These are phyloP conservation scores for Pogostemon cablin DNA, from an alignment of 257 asterid genomes.

Conservation along the genomic window DNA sequence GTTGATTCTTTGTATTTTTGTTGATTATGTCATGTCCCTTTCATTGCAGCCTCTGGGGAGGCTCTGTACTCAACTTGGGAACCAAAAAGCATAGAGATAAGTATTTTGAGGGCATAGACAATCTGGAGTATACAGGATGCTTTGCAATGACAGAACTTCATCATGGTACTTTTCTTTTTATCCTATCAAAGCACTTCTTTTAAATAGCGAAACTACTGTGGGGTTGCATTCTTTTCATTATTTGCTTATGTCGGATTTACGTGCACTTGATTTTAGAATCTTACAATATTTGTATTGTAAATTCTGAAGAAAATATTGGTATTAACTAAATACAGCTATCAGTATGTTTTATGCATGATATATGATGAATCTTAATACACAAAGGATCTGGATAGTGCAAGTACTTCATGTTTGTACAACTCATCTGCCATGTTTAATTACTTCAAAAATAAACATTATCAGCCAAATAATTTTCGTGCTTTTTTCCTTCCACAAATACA, in stretches of 20 bases:
- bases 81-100: constrained; percentile 88
- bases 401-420: background rate
- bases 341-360: background rate
- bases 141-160: constrained; percentile 98
- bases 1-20: background rate
- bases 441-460: background rate
- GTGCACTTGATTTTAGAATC: constrained; percentile 12
- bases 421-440: constrained; percentile 3
- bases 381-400: constrained; percentile 25
- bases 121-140: constrained; percentile 87
- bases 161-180: constrained; percentile 71
- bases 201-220: background rate
- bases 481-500: constrained; percentile 4
- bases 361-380: constrained; percentile 15
- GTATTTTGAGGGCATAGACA: constrained; percentile 84
- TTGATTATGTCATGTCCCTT: constrained; percentile 6
- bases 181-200: background rate
- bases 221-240: background rate
- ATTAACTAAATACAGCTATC: background rate
- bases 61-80: constrained; percentile 95
- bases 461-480: constrained; percentile 18
- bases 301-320: background rate
- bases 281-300: background rate
- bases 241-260: background rate
- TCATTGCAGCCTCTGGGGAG: constrained; percentile 91